Evolutionary conservation across 2,329 filamentous ascomycete species (phyloP), one percentile per base, ranked within the genome.

Genomic region (Juglanconis sp.): DNA sequence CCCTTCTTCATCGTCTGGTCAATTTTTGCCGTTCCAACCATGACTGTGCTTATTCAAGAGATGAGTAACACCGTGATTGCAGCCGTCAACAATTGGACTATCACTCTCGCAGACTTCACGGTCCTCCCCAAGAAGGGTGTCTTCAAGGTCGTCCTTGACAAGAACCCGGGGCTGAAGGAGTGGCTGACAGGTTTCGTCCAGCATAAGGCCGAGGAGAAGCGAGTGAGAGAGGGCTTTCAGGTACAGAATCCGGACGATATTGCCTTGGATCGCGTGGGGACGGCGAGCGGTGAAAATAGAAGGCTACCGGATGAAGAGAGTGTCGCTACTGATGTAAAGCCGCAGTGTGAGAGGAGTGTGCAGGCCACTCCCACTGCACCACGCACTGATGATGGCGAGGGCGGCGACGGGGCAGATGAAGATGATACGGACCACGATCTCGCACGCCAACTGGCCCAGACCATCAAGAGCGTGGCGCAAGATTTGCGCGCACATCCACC

Each of bases 1-100:
- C 85, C 90, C 0, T 96, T 96, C 71, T 96, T 96, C 68, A 90
- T 97, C 15, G 87, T 96, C 57, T 97, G 93, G 93, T 91, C 88
- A 15, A 72, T 96, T 1, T 81, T 96, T 31, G 92, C 92, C 0
- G 80, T 96, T 3, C 93, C 93, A 0, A 93, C 90, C 1, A 93
- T 93, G 82, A 96, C 93, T 0, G 87, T 96, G 17, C 81, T 96
- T 11, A 90, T 96, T 64, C 89, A 87, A 10, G 89, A 92, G 65
- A 89, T 94, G 62, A 90, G 90, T 30, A 89, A 96, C 68, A 97
- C 93, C 0, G 83, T 96, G 17, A 87, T 96, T 49, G 85, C 83
- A 66, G 74, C 76, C 4, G 73, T 88, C 57, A 76, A 79, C 9
- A 82, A 87, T 57, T 70, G 76, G 3, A 87, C 84, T 0, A 74